These are phyloP conservation scores for Stipa capillata DNA, from an alignment of 176 grass and related monocot species.

Conservation along the genomic window DNA sequence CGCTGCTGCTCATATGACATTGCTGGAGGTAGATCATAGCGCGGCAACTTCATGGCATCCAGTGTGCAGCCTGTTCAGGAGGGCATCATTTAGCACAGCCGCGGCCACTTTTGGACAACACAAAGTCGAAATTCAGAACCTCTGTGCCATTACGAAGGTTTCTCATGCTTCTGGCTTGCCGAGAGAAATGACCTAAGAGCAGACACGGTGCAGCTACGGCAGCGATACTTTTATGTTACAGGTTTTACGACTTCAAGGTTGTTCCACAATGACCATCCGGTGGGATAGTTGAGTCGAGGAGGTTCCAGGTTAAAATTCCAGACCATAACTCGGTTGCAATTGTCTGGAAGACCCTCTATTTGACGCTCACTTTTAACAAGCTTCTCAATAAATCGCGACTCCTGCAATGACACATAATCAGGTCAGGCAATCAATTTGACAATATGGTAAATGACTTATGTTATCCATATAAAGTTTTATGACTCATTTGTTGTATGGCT, in stretches of 20 bases:
- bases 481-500: neutral
- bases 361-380: conserved; percentile 79
- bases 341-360: conserved; percentile 78
- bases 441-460: neutral
- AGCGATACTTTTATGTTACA: conserved; percentile 28
- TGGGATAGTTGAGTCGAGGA: conserved; percentile 43
- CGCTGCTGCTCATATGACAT: neutral
- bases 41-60: neutral
- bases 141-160: neutral
- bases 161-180: conserved; percentile 3
- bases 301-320: conserved; percentile 71
- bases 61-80: neutral
- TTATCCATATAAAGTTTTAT: neutral
- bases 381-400: conserved; percentile 72
- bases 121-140: neutral
- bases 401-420: conserved; percentile 47
- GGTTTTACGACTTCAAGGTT: conserved; percentile 46
- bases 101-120: neutral
- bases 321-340: conserved; percentile 77
- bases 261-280: conserved; percentile 55
- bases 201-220: neutral
- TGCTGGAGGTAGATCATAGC: neutral
- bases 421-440: neutral
- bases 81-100: neutral
- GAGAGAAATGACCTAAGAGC: conserved; percentile 25